These are phyloP conservation scores for Collybia mongolica DNA, from an alignment of 768 basidiomycete genomes.

Conservation along the genomic window DNA sequence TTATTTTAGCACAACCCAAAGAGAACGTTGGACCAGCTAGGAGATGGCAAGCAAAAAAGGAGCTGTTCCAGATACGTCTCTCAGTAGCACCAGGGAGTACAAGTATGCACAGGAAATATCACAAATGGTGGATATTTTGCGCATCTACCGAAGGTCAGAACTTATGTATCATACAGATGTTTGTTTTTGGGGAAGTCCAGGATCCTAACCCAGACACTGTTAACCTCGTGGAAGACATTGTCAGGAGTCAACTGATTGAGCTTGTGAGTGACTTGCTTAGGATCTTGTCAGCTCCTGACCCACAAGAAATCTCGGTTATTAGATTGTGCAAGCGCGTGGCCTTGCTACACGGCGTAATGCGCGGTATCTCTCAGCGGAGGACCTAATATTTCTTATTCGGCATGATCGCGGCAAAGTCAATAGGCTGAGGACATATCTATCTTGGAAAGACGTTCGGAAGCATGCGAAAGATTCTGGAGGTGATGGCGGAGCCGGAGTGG, in stretches of 20 bases:
- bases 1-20: too few species aligned
- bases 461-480: slow-evolving; percentile 90
- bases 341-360: slow-evolving; percentile 82
- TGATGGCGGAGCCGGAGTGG: slow-evolving; percentile 76
- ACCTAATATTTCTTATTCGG: slow-evolving; percentile 94
- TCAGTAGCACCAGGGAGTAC: slow-evolving; percentile 54
- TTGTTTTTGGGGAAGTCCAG: slow-evolving; percentile 94
- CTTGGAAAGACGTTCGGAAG: slow-evolving; percentile 97
- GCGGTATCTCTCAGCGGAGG: slow-evolving; percentile 86
- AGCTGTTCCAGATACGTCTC: slow-evolving; percentile 5
- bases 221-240: slow-evolving; percentile 93
- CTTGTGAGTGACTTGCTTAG: slow-evolving; percentile 48
- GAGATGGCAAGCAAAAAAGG: too few species aligned
- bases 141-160: slow-evolving; percentile 2
- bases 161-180: slow-evolving; percentile 60
- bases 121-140: slow-evolving; percentile 68
- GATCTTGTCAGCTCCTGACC: neutral
- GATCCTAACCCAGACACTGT: slow-evolving; percentile 87
- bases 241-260: slow-evolving; percentile 87
- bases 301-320: neutral
- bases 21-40: too few species aligned
- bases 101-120: slow-evolving; percentile 91
- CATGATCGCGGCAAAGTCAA: slow-evolving; percentile 95
- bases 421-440: slow-evolving; percentile 86
- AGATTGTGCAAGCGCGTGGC: slow-evolving; percentile 90